phyloP scores from a whole-genome alignment of 371 early-diverging fungal genomes.

The Mortierella sp. region DNA sequence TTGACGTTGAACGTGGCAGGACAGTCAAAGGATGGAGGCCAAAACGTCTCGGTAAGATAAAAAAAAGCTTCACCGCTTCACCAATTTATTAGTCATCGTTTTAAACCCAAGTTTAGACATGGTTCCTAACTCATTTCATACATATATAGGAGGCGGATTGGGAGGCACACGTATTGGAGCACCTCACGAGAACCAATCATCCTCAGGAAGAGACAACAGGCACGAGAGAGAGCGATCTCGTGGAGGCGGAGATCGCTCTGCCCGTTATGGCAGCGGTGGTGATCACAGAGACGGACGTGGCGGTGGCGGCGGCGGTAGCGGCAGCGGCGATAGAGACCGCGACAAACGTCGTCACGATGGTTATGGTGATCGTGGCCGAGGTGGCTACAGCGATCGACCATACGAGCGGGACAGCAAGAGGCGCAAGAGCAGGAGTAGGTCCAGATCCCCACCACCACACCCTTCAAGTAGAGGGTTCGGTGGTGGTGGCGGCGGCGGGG shows the following conservation, averaged over 20 bases:
- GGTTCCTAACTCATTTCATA: background rate
- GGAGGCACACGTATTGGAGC: slow-evolving; percentile 86
- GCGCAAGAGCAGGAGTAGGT: slow-evolving; percentile 52
- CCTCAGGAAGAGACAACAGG: slow-evolving; percentile 58
- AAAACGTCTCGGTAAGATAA: slow-evolving; percentile 76
- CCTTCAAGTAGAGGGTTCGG: slow-evolving; percentile 38
- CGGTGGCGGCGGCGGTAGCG: slow-evolving; percentile 53
- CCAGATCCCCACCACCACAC: slow-evolving; percentile 31
- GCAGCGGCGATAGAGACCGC: slow-evolving; percentile 43
- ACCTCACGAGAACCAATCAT: slow-evolving; percentile 65
- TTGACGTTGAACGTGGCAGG: slow-evolving; percentile 97
- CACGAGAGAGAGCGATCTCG: slow-evolving; percentile 57
- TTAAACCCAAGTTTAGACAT: background rate
- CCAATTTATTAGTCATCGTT: no score
- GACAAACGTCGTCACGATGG: slow-evolving; percentile 32
- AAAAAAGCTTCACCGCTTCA: no score
- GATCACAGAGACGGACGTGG: slow-evolving; percentile 35
- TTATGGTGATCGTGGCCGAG: slow-evolving; percentile 42
- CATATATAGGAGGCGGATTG: slow-evolving; percentile 84
- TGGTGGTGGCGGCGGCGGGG: slow-evolving; percentile 27
- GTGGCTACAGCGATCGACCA: slow-evolving; percentile 51
- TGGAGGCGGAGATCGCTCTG: slow-evolving; percentile 2
- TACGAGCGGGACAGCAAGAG: slow-evolving; percentile 57
- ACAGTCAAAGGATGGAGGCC: slow-evolving; percentile 97
- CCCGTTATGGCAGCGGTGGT: slow-evolving; percentile 21